phyloP scores from a whole-genome alignment of 2,329 filamentous ascomycete species.

The Malbranchea zuffiana region DNA sequence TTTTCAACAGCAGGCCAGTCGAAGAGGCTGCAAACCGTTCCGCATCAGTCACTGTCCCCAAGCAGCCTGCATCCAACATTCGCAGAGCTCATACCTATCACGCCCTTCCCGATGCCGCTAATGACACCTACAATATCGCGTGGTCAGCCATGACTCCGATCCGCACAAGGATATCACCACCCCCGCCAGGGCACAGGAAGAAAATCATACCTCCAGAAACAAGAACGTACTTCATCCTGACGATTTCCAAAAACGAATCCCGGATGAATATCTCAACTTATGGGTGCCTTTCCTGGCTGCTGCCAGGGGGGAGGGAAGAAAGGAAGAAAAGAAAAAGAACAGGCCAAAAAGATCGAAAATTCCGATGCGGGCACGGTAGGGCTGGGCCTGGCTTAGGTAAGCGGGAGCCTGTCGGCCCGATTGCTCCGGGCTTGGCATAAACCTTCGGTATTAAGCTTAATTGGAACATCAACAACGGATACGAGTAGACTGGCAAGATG shows the following conservation, averaged over 20 bases:
- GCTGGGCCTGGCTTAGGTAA: too few relatives aligned
- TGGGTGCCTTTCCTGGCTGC: constrained; percentile 12
- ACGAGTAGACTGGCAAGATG: too few relatives aligned
- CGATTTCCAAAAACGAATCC: constrained; percentile 2
- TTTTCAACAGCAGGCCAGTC: constrained; percentile 67
- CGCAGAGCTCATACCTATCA: constrained; percentile 48
- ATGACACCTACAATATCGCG: constrained; percentile 32
- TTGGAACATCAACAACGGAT: too few relatives aligned
- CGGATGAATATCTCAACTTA: constrained; percentile 9
- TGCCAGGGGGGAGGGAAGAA: constrained; percentile 9
- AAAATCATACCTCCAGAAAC: constrained; percentile 57
- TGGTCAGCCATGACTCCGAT: constrained; percentile 11
- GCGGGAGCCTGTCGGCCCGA: too few relatives aligned
- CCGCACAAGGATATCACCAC: constrained; percentile 7
- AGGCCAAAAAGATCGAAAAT: too few relatives aligned
- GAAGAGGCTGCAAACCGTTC: constrained; percentile 48
- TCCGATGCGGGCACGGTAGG: too few relatives aligned
- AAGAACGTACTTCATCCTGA: constrained; percentile 68
- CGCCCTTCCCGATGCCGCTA: constrained; percentile 48
- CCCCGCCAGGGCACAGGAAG: neutral
- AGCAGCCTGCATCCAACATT: neutral
- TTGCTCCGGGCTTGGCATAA: too few relatives aligned
- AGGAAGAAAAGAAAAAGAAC: constrained; percentile 8
- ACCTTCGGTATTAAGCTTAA: too few relatives aligned
- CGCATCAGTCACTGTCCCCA: constrained; percentile 18